Evolutionary conservation across 163 green algal genomes (phyloP).

Genomic region (Smithsoniella earleae): DNA sequence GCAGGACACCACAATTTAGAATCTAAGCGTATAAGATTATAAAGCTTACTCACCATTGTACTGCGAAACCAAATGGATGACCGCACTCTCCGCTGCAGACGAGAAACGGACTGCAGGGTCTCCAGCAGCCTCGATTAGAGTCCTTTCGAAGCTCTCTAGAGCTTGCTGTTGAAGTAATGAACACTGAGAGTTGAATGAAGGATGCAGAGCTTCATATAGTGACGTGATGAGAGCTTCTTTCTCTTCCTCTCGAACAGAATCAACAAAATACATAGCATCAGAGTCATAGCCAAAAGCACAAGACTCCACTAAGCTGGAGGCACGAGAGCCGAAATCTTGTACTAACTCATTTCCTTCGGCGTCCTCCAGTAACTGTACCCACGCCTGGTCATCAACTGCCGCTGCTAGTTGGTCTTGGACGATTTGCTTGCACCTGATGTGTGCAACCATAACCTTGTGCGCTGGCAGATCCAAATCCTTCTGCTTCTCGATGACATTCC

Average conservation of each 20-base stretch:
- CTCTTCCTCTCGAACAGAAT: slow-evolving; percentile 58
- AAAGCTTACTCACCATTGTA: slow-evolving; percentile 18
- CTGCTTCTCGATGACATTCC: slow-evolving; percentile 79
- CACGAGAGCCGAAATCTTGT: slow-evolving; percentile 55
- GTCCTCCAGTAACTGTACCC: slow-evolving; percentile 45
- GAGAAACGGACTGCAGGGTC: neutral
- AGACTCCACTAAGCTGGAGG: slow-evolving; percentile 50
- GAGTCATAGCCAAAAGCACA: slow-evolving; percentile 80
- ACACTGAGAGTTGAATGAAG: slow-evolving; percentile 45
- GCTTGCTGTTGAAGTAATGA: neutral
- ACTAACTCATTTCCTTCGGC: slow-evolving; percentile 39
- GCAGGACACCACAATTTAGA: neutral
- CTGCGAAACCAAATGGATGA: neutral
- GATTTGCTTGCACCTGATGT: slow-evolving; percentile 87
- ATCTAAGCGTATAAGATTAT: neutral
- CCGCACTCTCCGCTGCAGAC: neutral
- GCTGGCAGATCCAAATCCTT: slow-evolving; percentile 94
- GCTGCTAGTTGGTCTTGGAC: slow-evolving; percentile 53
- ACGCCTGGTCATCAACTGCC: slow-evolving; percentile 54
- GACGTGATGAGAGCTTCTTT: slow-evolving; percentile 49
- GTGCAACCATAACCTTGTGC: slow-evolving; percentile 97
- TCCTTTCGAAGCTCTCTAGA: neutral
- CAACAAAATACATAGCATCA: slow-evolving; percentile 89
- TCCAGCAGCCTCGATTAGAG: neutral
- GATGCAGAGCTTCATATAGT: slow-evolving; percentile 37